Conservation (phyloP, 257 asterid species). For the Solanum tacnaense region DNA sequence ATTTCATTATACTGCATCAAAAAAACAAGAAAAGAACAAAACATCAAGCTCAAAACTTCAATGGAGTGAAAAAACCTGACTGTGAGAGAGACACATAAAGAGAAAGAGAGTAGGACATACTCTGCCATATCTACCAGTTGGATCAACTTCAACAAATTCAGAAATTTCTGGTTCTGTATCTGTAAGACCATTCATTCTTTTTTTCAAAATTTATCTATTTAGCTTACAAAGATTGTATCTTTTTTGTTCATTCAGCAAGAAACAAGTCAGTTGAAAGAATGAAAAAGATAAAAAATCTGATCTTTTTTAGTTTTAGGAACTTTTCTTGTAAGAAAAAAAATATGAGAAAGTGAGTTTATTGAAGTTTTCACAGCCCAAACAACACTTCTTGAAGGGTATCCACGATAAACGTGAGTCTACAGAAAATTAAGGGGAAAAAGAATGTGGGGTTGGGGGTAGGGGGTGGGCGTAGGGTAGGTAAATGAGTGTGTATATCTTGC, state of each 20-base stretch:
- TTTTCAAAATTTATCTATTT: not conserved
- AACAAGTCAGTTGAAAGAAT: not conserved
- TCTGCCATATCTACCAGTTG: constrained; percentile 50
- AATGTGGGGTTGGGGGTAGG: not conserved
- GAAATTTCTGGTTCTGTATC: constrained; percentile 22
- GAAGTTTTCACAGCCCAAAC: not conserved
- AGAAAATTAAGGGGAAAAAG: not conserved
- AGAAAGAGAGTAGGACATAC: constrained; percentile 2
- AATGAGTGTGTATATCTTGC: not conserved
- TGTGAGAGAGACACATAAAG: not conserved
- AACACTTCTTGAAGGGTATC: constrained; percentile 3
- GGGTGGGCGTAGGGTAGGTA: too few species aligned
- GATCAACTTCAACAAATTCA: constrained; percentile 48
- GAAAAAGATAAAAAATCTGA: not conserved
- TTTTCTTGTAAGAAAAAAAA: not conserved
- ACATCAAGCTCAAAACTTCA: not conserved
- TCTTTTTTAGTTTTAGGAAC: not conserved
- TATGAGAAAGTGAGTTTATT: not conserved
- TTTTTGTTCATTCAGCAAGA: constrained; percentile 2
- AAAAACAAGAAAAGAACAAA: not conserved
- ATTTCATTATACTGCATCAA: constrained; percentile 33
- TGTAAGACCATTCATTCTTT: constrained; percentile 26
- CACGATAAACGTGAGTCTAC: constrained; percentile 16
- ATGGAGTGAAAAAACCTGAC: not conserved
- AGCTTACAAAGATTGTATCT: not conserved